Conservation (phyloP, 345 rosid species). For the Brassica cretica region DNA sequence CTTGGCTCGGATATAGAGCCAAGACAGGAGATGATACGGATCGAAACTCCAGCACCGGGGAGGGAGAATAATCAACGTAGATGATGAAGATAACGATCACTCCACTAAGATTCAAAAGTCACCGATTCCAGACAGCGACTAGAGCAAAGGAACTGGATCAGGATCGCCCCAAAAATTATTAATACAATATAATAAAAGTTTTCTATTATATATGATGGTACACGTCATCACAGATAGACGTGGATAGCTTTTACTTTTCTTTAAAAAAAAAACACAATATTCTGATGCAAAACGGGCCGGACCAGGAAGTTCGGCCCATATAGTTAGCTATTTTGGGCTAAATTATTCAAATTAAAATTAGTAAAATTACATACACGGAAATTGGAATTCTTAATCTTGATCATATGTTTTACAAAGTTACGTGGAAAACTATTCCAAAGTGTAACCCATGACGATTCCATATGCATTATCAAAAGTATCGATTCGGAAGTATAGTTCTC, state of each 20-base stretch:
- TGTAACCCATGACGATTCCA: neutral
- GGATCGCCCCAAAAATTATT: slow-evolving; percentile 1
- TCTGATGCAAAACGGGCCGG: slow-evolving; percentile 9
- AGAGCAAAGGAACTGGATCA: slow-evolving; percentile 30
- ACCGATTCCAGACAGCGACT: slow-evolving; percentile 36
- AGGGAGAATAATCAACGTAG: neutral
- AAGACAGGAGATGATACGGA: slow-evolving; percentile 54
- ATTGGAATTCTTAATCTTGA: neutral
- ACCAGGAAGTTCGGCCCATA: neutral
- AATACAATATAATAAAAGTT: neutral
- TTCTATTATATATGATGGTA: slow-evolving; percentile 8
- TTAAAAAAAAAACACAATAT: too few species aligned
- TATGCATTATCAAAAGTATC: too few species aligned
- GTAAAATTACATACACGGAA: too few species aligned
- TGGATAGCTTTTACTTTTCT: slow-evolving; percentile 4
- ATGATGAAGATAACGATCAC: slow-evolving; percentile 32
- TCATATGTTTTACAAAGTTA: neutral
- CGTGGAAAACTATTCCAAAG: neutral
- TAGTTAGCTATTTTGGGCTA: neutral
- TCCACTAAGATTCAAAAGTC: slow-evolving; percentile 32
- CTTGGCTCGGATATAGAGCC: slow-evolving; percentile 99
- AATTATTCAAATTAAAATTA: neutral
- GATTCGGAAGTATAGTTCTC: neutral
- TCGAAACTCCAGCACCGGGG: slow-evolving; percentile 22
- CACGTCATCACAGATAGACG: slow-evolving; percentile 32